phyloP scores from a whole-genome alignment of 1,284 basidiomycete genomes.

The Apiotrichum montevideense region DNA sequence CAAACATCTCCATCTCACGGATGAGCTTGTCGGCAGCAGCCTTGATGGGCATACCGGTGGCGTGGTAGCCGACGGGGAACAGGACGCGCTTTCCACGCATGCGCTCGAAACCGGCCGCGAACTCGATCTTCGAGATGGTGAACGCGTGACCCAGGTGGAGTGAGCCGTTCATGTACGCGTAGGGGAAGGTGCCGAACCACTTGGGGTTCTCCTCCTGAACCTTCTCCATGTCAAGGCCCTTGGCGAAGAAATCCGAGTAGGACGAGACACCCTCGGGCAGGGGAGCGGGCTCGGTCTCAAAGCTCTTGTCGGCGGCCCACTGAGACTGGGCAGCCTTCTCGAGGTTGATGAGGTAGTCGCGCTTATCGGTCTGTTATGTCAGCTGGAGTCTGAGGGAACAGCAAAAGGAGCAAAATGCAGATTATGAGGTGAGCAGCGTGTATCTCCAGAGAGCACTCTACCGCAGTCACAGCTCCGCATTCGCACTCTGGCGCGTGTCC shows the following conservation, averaged over 20 bases:
- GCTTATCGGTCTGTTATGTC: slow-evolving; percentile 70
- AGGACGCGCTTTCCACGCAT: slow-evolving; percentile 92
- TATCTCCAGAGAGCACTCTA: too few species aligned
- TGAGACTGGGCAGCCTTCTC: slow-evolving; percentile 76
- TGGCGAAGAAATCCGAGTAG: slow-evolving; percentile 50
- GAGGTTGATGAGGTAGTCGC: slow-evolving; percentile 75
- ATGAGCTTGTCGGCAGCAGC: slow-evolving; percentile 94
- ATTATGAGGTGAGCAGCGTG: too few species aligned
- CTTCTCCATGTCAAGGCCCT: slow-evolving; percentile 49
- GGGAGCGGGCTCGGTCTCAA: slow-evolving; percentile 78
- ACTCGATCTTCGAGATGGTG: slow-evolving; percentile 98
- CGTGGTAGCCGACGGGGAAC: slow-evolving; percentile 95
- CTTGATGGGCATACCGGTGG: slow-evolving; percentile 98
- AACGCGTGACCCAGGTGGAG: slow-evolving; percentile 97
- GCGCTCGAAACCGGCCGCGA: slow-evolving; percentile 88
- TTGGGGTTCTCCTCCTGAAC: slow-evolving; percentile 70
- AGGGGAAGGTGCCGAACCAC: slow-evolving; percentile 95
- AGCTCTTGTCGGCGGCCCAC: slow-evolving; percentile 60
- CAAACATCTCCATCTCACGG: slow-evolving; percentile 95
- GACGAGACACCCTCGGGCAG: slow-evolving; percentile 60
- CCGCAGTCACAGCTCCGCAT: too few species aligned
- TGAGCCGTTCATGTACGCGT: slow-evolving; percentile 97
- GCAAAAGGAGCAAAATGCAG: too few species aligned
- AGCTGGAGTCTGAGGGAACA: too few species aligned
- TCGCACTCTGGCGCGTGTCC: too few species aligned